Conservation (phyloP, 2,329 filamentous ascomycete genomes). For the Colletotrichum horii region DNA sequence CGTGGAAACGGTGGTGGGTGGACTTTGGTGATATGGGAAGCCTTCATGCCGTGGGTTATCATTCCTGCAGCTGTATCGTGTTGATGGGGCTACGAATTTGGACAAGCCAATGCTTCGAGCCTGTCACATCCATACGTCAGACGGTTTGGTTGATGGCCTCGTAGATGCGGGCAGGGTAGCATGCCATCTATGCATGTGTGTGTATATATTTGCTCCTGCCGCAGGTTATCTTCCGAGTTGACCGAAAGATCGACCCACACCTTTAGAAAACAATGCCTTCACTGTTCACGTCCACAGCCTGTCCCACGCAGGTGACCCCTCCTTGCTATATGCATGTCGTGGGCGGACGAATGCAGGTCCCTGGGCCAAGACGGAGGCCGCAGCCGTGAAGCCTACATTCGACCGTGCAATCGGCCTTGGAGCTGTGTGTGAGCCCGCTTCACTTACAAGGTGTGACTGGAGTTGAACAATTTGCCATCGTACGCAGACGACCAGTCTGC, state of each 20-base stretch:
- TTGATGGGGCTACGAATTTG: not conserved
- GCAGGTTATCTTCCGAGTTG: not conserved
- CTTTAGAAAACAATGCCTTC: not conserved
- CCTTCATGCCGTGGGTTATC: not conserved
- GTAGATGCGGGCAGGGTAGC: not conserved
- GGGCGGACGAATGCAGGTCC: not conserved
- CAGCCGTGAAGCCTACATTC: not conserved
- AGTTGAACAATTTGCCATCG: not conserved
- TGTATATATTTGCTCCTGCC: not conserved
- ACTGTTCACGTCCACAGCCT: not conserved
- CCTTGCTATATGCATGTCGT: not conserved
- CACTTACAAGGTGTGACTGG: not conserved
- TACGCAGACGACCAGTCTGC: not conserved
- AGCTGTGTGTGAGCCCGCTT: not conserved
- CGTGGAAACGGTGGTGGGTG: not conserved
- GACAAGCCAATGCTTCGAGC: not conserved
- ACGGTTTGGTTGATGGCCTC: not conserved
- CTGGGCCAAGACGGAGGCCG: not conserved
- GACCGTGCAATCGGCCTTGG: not conserved
- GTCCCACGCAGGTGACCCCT: not conserved
- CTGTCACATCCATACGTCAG: not conserved
- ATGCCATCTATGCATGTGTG: not conserved
- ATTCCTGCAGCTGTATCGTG: not conserved
- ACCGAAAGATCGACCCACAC: not conserved
- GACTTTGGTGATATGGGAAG: not conserved